A percentile compares a stretch with the other conserved stretches of the same genome.
Conservation (phyloP, 1,284 basidiomycete genomes). For the Exobasidium rhododendri region DNA sequence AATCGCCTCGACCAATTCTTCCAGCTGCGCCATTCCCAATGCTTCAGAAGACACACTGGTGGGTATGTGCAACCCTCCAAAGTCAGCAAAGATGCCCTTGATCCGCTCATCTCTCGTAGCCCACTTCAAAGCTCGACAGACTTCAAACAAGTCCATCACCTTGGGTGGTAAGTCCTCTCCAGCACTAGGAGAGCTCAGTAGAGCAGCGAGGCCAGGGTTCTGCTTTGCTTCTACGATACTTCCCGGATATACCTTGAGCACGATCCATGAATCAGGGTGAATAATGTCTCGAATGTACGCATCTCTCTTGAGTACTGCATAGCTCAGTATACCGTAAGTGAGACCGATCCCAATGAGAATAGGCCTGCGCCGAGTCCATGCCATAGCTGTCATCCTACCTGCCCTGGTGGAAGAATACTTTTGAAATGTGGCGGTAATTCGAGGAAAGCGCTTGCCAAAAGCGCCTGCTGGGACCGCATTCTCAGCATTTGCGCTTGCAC, state of each 20-base stretch:
- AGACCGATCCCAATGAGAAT: constrained; percentile 29
- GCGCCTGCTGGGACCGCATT: background rate
- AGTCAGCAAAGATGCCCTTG: constrained; percentile 57
- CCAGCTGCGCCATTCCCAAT: constrained; percentile 57
- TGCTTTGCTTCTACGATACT: constrained; percentile 46
- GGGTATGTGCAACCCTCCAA: constrained; percentile 54
- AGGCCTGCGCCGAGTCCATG: constrained; percentile 30
- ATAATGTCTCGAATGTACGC: constrained; percentile 21
- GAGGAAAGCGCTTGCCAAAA: constrained; percentile 10
- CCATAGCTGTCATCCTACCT: constrained; percentile 23
- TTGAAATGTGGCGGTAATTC: background rate
- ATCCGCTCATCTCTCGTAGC: constrained; percentile 55
- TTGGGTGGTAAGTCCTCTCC: constrained; percentile 33
- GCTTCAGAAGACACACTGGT: constrained; percentile 41
- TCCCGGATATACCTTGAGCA: constrained; percentile 53
- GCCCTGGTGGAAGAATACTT: constrained; percentile 21
- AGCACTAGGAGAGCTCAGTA: constrained; percentile 27
- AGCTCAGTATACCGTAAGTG: constrained; percentile 31
- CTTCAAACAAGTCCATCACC: constrained; percentile 56
- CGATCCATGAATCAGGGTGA: constrained; percentile 43
- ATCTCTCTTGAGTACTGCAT: constrained; percentile 8
- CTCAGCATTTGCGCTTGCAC: background rate
- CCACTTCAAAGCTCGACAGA: constrained; percentile 55
- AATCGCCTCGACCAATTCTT: constrained; percentile 57
- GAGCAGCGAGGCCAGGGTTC: constrained; percentile 26